Evolutionary conservation across 1,139 yeast genomes (phyloP).

Genomic region (Schwanniomyces etchellsii): DNA sequence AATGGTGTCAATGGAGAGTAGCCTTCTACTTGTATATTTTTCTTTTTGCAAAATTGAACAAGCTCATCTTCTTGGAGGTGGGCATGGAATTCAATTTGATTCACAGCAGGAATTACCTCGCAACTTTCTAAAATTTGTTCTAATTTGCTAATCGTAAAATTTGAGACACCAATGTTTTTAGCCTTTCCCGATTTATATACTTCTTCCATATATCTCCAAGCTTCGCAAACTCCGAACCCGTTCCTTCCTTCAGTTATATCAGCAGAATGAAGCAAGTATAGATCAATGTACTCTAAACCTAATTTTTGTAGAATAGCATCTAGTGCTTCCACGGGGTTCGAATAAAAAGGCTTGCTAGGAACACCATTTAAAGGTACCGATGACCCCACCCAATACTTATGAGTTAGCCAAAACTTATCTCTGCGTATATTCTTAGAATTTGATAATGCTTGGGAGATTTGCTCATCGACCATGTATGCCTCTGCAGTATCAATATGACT

Average conservation of each 20-base stretch:
- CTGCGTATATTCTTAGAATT: constrained; percentile 36
- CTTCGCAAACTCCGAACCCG: too few relatives aligned
- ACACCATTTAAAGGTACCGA: too few relatives aligned
- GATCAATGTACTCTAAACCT: constrained; percentile 13
- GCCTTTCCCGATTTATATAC: constrained; percentile 53
- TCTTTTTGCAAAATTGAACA: constrained; percentile 32
- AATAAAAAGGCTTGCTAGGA: constrained; percentile 46
- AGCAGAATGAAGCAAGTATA: constrained; percentile 14
- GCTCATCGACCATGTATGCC: constrained; percentile 12
- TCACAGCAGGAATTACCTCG: constrained; percentile 42
- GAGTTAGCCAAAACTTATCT: constrained; percentile 41
- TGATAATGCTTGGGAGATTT: constrained; percentile 14
- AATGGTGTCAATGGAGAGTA: constrained; percentile 57
- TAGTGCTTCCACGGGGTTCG: constrained; percentile 6
- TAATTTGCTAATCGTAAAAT: constrained; percentile 45
- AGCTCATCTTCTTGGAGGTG: constrained; percentile 49
- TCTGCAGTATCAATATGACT: constrained; percentile 16
- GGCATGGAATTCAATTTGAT: constrained; percentile 61
- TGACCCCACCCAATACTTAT: constrained; percentile 25
- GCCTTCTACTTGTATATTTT: constrained; percentile 47
- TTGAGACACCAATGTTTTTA: constrained; percentile 69
- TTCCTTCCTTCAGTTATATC: constrained; percentile 5
- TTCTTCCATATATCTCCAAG: constrained; percentile 67
- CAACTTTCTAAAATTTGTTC: constrained; percentile 42
- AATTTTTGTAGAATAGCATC: constrained; percentile 11